Evolutionary conservation across 192 early-diverging fungal genomes (phyloP), one percentile per base, ranked within the genome.

Genomic region (Gamsiella multidivaricata): DNA sequence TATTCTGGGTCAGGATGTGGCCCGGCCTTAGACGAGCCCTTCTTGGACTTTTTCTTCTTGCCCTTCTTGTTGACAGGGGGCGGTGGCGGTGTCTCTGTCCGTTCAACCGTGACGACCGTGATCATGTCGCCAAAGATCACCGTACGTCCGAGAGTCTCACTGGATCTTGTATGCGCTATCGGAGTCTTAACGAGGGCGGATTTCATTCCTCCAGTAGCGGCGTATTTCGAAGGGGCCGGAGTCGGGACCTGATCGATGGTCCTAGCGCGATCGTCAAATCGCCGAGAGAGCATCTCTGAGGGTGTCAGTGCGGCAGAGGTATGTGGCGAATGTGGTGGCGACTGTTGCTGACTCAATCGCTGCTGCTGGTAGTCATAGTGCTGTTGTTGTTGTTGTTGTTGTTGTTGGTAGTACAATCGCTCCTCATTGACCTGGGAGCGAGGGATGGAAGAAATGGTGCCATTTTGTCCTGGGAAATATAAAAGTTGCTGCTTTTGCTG

Each of bases 71-170:
- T 37, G 0, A 5, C 18, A 0, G 29, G 32, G 2, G 53, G 23
- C 26, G 62, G 70, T n/a, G 70, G 70, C 5, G 70, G 70, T 0
- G 55, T 54, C 29, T 64, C 61, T 17, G 55, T 14, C 10, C 62
- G 54, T 23, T 64, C 51, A 29, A 73, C 55, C 6, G 70, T 57
- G 2, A 73, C 70, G 17, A 73, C 65, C 20, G 70, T 73, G 47
- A 73, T 73, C 55, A 73, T 73, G 9, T 73, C 70, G 0, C 70
- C 70, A 59, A 73, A 73, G 14, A 65, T 37, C 14, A 73, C 70
- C 55, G 65, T 73, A 18, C 70, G 61, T 23, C 47, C 70, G 25
- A 34, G 26, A 17, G 39, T 36, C 15, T 73, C 70, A 18, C 43
- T 54, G 11, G 54, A 34, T 29, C 47, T 54, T 41, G 70, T 39